These are phyloP conservation scores for Baeospora myosura DNA, from an alignment of 1,284 basidiomycete species.

Conservation along the genomic window DNA sequence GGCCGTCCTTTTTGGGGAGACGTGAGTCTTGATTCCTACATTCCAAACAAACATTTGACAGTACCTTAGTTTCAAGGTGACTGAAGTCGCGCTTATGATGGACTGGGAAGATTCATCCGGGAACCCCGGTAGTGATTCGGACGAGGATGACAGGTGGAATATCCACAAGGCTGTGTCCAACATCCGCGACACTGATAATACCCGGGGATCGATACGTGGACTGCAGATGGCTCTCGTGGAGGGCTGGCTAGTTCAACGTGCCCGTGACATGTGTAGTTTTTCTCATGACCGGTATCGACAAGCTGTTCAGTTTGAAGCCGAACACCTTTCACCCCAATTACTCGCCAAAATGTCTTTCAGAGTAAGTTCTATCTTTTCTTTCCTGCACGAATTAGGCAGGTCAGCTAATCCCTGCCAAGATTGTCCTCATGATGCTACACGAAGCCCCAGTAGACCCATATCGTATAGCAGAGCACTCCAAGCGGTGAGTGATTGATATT, in stretches of 20 bases:
- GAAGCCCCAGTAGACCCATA: slow-evolving; percentile 54
- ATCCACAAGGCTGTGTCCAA: slow-evolving; percentile 43
- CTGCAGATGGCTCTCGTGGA: slow-evolving; percentile 58
- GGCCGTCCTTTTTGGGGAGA: slow-evolving; percentile 66
- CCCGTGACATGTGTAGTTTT: slow-evolving; percentile 68
- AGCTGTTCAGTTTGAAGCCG: slow-evolving; percentile 54
- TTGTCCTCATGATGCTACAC: slow-evolving; percentile 64
- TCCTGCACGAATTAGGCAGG: slow-evolving; percentile 1
- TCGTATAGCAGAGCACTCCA: slow-evolving; percentile 61
- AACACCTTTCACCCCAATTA: slow-evolving; percentile 38
- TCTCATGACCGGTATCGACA: slow-evolving; percentile 67
- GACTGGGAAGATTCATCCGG: slow-evolving; percentile 58
- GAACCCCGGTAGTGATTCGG: slow-evolving; percentile 45
- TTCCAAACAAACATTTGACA: slow-evolving; percentile 2
- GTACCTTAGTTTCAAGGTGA: slow-evolving; percentile 51
- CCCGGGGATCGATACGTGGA: slow-evolving; percentile 59
- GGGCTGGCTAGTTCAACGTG: slow-evolving; percentile 64
- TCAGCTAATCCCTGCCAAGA: slow-evolving; percentile 27
- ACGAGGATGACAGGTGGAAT: slow-evolving; percentile 45
- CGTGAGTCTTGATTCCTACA: slow-evolving; percentile 31
- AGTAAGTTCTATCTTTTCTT: slow-evolving; percentile 30
- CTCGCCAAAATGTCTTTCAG: slow-evolving; percentile 65
- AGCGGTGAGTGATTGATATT: slow-evolving; percentile 31
- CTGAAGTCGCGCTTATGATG: slow-evolving; percentile 63
- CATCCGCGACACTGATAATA: slow-evolving; percentile 28